A percentile compares a stretch with the other conserved stretches of the same genome.
Evolutionary conservation across 169 alveolate genomes (phyloP).

Genomic region (Plasmodium vinckei): DNA sequence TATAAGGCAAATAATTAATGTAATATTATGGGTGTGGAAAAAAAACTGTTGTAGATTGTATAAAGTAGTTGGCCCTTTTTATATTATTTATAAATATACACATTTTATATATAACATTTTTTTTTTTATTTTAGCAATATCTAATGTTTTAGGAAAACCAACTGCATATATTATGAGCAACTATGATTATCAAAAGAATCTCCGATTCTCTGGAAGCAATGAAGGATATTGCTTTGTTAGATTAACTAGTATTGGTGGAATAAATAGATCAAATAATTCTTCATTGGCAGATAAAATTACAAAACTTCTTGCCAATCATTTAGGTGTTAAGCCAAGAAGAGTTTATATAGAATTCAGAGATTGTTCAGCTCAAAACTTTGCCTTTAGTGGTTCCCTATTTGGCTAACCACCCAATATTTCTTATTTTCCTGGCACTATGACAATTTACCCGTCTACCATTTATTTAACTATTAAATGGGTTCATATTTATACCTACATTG

Average conservation of each 20-base stretch:
- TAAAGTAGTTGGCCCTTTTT: no score
- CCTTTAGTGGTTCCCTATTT: slow-evolving; percentile 50
- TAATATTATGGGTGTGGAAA: background rate
- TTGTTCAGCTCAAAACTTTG: slow-evolving; percentile 48
- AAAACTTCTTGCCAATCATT: slow-evolving; percentile 8
- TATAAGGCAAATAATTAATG: background rate
- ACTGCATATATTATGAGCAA: slow-evolving; percentile 53
- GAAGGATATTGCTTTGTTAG: slow-evolving; percentile 61
- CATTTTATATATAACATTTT: no score
- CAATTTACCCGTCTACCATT: no score
- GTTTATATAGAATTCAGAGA: slow-evolving; percentile 49
- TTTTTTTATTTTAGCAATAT: slow-evolving; percentile 19
- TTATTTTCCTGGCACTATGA: background rate
- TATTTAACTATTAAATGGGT: no score
- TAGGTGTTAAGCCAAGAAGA: slow-evolving; percentile 37
- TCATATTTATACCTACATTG: no score
- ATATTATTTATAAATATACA: no score
- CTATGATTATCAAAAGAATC: slow-evolving; percentile 51
- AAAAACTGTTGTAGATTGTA: background rate
- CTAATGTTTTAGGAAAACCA: slow-evolving; percentile 49
- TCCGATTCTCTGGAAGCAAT: slow-evolving; percentile 34
- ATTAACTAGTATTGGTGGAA: slow-evolving; percentile 56
- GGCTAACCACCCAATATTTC: slow-evolving; percentile 2
- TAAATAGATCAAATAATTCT: slow-evolving; percentile 38
- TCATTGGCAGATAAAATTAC: slow-evolving; percentile 53